Conservation (phyloP, 2,329 filamentous ascomycete species). For the Stemphylium vesicarium region DNA sequence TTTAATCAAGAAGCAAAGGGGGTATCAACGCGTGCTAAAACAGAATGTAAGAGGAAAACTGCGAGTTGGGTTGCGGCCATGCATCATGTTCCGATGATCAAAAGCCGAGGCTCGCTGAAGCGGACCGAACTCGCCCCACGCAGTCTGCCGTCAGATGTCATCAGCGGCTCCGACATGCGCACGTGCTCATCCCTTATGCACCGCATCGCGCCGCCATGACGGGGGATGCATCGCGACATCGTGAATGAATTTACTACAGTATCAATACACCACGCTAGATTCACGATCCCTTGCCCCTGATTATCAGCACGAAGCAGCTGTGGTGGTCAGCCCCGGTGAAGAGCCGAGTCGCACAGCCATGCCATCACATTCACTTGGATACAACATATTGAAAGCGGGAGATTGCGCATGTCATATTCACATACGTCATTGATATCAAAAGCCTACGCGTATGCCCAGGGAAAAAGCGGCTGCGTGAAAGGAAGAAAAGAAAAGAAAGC, state of each 20-base stretch:
- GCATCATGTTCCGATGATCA: slow-evolving; percentile 7
- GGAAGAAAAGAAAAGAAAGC: neutral
- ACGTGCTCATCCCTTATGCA: neutral
- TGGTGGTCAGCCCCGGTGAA: slow-evolving; percentile 3
- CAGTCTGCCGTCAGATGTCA: slow-evolving; percentile 8
- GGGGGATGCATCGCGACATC: too few species aligned
- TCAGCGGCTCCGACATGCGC: neutral
- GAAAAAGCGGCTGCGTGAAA: neutral
- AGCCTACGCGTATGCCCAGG: neutral
- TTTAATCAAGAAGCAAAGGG: slow-evolving; percentile 9
- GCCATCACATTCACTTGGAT: too few species aligned
- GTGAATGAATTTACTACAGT: too few species aligned
- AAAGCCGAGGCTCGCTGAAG: slow-evolving; percentile 29
- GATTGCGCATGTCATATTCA: neutral
- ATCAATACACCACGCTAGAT: too few species aligned
- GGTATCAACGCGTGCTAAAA: slow-evolving; percentile 33
- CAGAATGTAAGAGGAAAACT: slow-evolving; percentile 1
- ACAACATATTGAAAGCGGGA: neutral
- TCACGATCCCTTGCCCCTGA: too few species aligned
- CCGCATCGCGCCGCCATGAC: too few species aligned
- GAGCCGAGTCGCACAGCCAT: neutral
- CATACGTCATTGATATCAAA: neutral
- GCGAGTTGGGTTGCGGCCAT: slow-evolving; percentile 1
- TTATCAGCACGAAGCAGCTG: neutral
- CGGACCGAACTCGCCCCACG: slow-evolving; percentile 18